Base-by-base conservation (phyloP, 768 basidiomycete genomes). In the Termitomyces sp. region DNA sequence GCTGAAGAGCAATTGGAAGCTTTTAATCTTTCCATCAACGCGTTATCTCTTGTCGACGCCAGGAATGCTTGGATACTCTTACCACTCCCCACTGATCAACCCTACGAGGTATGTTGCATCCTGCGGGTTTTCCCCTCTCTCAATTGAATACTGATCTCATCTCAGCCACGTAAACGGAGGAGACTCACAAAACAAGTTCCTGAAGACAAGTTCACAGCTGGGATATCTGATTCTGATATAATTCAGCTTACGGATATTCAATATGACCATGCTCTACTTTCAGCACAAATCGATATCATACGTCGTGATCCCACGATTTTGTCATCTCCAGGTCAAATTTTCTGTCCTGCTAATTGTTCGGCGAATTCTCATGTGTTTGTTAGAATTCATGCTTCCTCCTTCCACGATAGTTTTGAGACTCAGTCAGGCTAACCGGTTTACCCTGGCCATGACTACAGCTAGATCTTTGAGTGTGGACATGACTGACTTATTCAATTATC, bases 11-110 rank as follows among this genome's bases (percentile, higher is more conserved):
- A 87, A 69, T 73, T 87, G 35, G 86, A 95, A 66, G 90, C 93
- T 14, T 89, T 92, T 66, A 81, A 88, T 51, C 85, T 95, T 44
- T 89, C 94, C 30, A 89, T 95, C 69, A 97, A 97, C 69, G 87
- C 93, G 4, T 77, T 99, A 49, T 84, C 89, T 20, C 78, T 98
- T 61, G 82, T 94, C 41, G 90, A 94, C 66, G 77, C 79, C 62
- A 87, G 87, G 67, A 86, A 85, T 62, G 88, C 92, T 13, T 98
- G 94, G 93, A 77, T 97, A 30, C 76, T 89, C 30, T 75, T 94
- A 57, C 88, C 83, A 52, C 72, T 77, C 10, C 68, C 85, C 36
- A 69, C 79, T 55, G 79, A 84, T 57, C 69, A 74, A 47, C 71
- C 74, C 56, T 68, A 73, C 49, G 79, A 75, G 64, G 82, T 85